These are phyloP conservation scores for Aspergillaceae sp. DNA, from an alignment of 2,329 filamentous ascomycete species.

Conservation along the genomic window DNA sequence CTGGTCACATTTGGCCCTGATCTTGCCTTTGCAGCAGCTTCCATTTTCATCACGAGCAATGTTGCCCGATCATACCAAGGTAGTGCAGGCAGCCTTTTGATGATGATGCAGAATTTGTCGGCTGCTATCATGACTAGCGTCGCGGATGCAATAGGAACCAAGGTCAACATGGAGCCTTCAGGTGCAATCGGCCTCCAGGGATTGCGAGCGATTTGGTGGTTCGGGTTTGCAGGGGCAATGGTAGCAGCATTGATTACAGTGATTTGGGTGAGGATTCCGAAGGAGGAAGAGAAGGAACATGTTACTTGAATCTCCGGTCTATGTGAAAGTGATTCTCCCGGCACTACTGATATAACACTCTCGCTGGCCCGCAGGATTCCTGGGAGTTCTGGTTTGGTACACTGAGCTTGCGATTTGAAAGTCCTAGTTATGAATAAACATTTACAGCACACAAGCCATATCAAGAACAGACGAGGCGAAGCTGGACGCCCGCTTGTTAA, in stretches of 20 bases:
- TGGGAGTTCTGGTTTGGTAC: too few species aligned
- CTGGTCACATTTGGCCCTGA: conserved; percentile 42
- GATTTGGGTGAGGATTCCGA: conserved; percentile 34
- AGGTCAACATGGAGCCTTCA: conserved; percentile 12
- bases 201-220: conserved; percentile 35
- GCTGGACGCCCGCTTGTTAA: too few species aligned
- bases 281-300: conserved; percentile 32
- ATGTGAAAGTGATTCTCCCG: too few species aligned
- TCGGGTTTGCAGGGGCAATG: conserved; percentile 29
- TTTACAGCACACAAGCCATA: too few species aligned
- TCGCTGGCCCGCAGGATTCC: too few species aligned
- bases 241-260: conserved; percentile 28
- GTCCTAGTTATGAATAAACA: too few species aligned
- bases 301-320: conserved; percentile 2
- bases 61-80: conserved; percentile 42
- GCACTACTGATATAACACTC: too few species aligned
- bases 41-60: conserved; percentile 42
- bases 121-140: conserved; percentile 33
- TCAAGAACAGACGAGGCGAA: too few species aligned
- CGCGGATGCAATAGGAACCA: conserved; percentile 30
- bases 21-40: conserved; percentile 40
- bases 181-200: conserved; percentile 24
- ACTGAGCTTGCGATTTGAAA: too few species aligned
- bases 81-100: conserved; percentile 38
- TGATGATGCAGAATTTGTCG: conserved; percentile 41